These are phyloP conservation scores for Protomyces macrosporus DNA, from an alignment of 1,139 yeast species.

Conservation along the genomic window DNA sequence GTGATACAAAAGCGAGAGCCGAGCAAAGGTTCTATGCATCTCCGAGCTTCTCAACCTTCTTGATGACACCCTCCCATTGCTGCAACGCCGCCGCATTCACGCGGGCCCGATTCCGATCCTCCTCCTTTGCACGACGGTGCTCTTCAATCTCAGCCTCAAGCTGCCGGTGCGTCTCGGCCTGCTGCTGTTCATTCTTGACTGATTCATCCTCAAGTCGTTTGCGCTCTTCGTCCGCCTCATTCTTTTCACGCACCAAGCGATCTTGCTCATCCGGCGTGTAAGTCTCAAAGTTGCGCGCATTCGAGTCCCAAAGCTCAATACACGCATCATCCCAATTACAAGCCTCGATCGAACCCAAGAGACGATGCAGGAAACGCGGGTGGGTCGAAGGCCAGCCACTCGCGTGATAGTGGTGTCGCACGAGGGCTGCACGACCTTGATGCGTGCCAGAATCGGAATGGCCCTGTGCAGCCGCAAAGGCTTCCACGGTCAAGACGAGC, in stretches of 20 bases:
- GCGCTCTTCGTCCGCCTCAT: constrained; percentile 11
- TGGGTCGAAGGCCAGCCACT: constrained; percentile 23
- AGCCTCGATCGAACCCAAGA: constrained; percentile 21
- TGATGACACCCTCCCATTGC: constrained; percentile 21
- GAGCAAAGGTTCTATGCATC: neutral
- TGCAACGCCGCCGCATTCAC: neutral
- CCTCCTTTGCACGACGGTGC: constrained; percentile 16
- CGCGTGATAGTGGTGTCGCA: constrained; percentile 23
- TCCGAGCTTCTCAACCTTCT: constrained; percentile 22
- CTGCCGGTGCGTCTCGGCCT: constrained; percentile 5
- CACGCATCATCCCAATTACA: constrained; percentile 23
- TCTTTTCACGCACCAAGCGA: constrained; percentile 5
- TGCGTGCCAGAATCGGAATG: constrained; percentile 25
- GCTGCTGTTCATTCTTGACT: constrained; percentile 1
- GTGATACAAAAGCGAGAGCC: too few species aligned
- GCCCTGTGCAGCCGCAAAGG: constrained; percentile 24
- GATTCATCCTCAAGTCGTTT: constrained; percentile 10
- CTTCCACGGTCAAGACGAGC: constrained; percentile 19
- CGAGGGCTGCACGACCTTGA: constrained; percentile 20
- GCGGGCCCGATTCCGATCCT: constrained; percentile 4
- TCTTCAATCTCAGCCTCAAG: constrained; percentile 16
- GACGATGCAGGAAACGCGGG: constrained; percentile 20
- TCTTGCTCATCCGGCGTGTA: constrained; percentile 16
- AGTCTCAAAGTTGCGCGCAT: constrained; percentile 15
- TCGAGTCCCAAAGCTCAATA: constrained; percentile 18